Evolutionary conservation across 805 yeast species (phyloP), one percentile per base, ranked within the genome.

Genomic region (Hanseniaspora clermontiae): DNA sequence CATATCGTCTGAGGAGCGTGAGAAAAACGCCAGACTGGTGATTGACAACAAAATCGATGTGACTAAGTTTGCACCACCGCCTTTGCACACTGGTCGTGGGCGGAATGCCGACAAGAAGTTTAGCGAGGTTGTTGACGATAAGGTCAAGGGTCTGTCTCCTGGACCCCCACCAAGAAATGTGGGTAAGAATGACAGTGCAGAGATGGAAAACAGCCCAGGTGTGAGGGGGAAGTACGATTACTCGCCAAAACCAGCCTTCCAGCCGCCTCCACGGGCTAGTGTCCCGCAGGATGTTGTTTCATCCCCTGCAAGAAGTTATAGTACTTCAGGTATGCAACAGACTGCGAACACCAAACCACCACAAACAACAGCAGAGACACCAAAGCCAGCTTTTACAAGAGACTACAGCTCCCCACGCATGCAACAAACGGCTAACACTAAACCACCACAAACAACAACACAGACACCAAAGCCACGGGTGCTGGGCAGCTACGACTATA

Each of bases 401-500:
- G 42, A 7, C 20, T 19, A 17, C 17, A 5, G 4, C 5, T 24
- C 27, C 27, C 3, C 27, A 24, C 27, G 27, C 27, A 24, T 5
- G 27, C 27, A 3, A 5, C 27, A 24, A 5, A 3, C 27, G 5
- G 27, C 27, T 4, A 24, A 5, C 27, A 24, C 27, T 24, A 24
- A 5, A 24, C 27, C 27, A 24, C 27, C n/a, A n/a, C n/a, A n/a
- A n/a, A n/a, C n/a, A n/a, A n/a, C n/a, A n/a, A n/a, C n/a, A n/a
- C n/a, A n/a, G 17, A 14, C 27, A 32, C 14, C 38, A 32, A 34
- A 32, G 34, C 42, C 66, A n/a, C 64, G 68, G 15, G 65, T 74
- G 43, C 64, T 74, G 17, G 75, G 75, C 0, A 20, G 59, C 6
- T 69, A 69, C 57, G 62, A 66, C 36, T 65, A 73, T 55, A 59